Conservation (phyloP, 164 flowering plant genomes). For the Warburgia ugandensis region DNA sequence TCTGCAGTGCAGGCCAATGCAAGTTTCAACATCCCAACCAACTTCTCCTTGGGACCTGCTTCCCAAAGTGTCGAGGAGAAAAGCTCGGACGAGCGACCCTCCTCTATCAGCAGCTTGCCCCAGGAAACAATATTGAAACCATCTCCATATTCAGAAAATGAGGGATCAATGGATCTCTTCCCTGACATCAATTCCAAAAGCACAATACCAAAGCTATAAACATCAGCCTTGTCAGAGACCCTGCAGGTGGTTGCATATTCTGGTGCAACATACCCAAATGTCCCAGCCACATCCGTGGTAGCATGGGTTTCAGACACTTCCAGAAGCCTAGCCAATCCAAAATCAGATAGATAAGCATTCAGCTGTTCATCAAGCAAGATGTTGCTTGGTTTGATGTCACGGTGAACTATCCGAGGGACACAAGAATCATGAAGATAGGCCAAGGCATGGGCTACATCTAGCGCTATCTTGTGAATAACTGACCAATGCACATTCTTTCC, state of each 20-base stretch:
- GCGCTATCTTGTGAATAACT: constrained; percentile 51
- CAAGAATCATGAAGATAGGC: constrained; percentile 65
- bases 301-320: constrained; percentile 77
- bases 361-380: constrained; percentile 64
- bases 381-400: constrained; percentile 80
- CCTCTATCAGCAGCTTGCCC: constrained; percentile 51
- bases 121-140: constrained; percentile 70
- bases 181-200: constrained; percentile 66
- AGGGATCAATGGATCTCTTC: constrained; percentile 63
- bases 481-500: constrained; percentile 35
- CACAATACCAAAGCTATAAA: constrained; percentile 73
- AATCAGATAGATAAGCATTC: constrained; percentile 69
- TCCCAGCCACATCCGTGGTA: constrained; percentile 82
- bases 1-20: constrained; percentile 58
- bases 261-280: constrained; percentile 81
- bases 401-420: constrained; percentile 61
- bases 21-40: constrained; percentile 47
- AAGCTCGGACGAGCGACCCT: constrained; percentile 43
- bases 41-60: constrained; percentile 43
- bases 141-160: constrained; percentile 63
- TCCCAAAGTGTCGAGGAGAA: constrained; percentile 51
- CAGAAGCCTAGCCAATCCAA: constrained; percentile 69
- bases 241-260: constrained; percentile 79
- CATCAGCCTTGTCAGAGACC: constrained; percentile 76
- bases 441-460: constrained; percentile 60